Evolutionary conservation across 2,329 filamentous ascomycete species (phyloP), one percentile per base, ranked within the genome.

Genomic region (Talaromyces sp.): DNA sequence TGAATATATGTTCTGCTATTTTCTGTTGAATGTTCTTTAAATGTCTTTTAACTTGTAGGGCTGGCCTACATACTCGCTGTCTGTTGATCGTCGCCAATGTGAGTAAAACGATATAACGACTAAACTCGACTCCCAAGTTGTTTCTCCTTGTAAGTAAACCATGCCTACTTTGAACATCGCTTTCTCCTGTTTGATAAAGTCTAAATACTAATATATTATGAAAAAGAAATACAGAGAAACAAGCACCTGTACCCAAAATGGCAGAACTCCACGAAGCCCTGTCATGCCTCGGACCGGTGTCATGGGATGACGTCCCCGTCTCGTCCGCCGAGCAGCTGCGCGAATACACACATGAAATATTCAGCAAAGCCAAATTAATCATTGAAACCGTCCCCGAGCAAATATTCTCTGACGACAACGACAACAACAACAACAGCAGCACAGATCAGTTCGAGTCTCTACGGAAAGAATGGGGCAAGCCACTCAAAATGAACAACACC

Each of bases 381-480:
- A 79, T 89, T 67, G 89, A 92, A 69, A 93, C 91, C 6, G 83
- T 96, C 1, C 91, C 91, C 3, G 80, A 79, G 27, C 71, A 81
- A 11, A 75, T 81, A 3, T 74, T 81, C 8, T 65, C 68, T 57
- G 62, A 63, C 46, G 24, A 54, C 3, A 35, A 51, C 21, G 14
- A 26, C 8, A 38, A 56, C 38, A 10, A 35, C 32, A 48, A 32
- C 29, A 46, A n/a, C 3, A 53, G 17, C 17, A 43, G 9, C n/a
- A 17, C 35, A 38, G 32, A 35, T 17, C 75, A 84, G n/a, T 79
- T 85, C 32, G 79, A 78, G 29, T 77, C 82, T 21, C 76, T 96
- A n/a, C 86, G 87, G 61, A 89, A 89, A 69, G 85, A 91, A 74
- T 97, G 93, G 92, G 84, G 85, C 50, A 96, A 95, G 73, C 88